Percentiles rank a stretch among this genome's conserved stretches.
These are phyloP conservation scores for Penicillium sclerotiorum DNA, from an alignment of 2,329 filamentous ascomycete species.

Conservation along the genomic window DNA sequence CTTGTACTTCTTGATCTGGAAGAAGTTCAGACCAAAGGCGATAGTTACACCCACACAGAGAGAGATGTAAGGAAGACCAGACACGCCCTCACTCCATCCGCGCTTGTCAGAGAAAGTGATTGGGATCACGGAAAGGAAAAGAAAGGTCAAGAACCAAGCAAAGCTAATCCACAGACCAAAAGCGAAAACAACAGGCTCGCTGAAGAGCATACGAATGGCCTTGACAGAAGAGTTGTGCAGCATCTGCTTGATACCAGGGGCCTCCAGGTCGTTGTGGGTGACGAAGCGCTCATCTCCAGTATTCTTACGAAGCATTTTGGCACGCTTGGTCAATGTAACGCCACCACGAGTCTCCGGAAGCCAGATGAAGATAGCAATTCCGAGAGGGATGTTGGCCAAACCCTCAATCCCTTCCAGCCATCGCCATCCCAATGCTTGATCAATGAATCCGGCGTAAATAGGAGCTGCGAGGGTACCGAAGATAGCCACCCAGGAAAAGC, in stretches of 20 bases:
- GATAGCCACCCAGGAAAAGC: constrained; percentile 54
- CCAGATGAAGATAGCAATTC: constrained; percentile 48
- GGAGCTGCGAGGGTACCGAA: constrained; percentile 57
- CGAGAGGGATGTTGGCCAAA: constrained; percentile 54
- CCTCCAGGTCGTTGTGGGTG: constrained; percentile 55
- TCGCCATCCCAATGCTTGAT: constrained; percentile 56
- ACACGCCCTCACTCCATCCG: constrained; percentile 55
- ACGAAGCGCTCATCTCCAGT: constrained; percentile 56
- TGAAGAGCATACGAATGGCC: constrained; percentile 53
- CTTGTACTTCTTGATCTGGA: constrained; percentile 57
- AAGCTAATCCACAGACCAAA: constrained; percentile 58
- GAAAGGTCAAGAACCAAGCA: constrained; percentile 58
- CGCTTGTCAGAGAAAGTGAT: constrained; percentile 57
- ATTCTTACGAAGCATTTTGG: constrained; percentile 49
- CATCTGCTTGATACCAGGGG: constrained; percentile 49
- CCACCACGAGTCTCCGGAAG: constrained; percentile 53
- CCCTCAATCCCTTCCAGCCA: constrained; percentile 59
- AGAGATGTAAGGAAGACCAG: constrained; percentile 56
- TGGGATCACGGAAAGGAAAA: constrained; percentile 56
- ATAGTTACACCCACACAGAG: constrained; percentile 54
- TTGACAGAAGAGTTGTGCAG: constrained; percentile 53
- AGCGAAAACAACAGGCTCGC: constrained; percentile 54
- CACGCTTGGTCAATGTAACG: constrained; percentile 53
- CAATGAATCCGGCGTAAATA: constrained; percentile 59
- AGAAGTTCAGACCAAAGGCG: constrained; percentile 52